Conservation (phyloP, 2,329 filamentous ascomycete genomes). For the Colletotrichum lindemuthianum region DNA sequence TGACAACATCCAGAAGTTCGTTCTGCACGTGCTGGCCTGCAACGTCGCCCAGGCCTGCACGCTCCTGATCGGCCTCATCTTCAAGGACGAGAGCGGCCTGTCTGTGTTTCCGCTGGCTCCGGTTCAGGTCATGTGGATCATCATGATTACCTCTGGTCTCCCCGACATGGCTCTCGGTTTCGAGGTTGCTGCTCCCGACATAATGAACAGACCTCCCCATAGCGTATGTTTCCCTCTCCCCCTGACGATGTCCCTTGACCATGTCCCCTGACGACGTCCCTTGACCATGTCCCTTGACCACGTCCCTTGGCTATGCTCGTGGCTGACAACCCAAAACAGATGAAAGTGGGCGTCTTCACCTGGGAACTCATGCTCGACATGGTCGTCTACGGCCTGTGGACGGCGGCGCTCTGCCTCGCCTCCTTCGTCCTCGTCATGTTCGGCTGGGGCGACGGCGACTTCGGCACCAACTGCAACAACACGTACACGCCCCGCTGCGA, state of each 20-base stretch:
- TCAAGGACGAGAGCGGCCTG: slow-evolving; percentile 70
- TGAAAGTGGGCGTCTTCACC: slow-evolving; percentile 69
- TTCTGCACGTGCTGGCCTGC: slow-evolving; percentile 72
- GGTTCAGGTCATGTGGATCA: slow-evolving; percentile 82
- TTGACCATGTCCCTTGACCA: no score
- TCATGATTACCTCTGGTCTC: slow-evolving; percentile 79
- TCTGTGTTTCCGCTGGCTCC: slow-evolving; percentile 78
- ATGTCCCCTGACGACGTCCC: no score
- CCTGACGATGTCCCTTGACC: no score
- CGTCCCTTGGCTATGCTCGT: neutral
- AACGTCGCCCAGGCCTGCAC: slow-evolving; percentile 77
- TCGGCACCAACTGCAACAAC: slow-evolving; percentile 70
- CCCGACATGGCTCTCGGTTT: slow-evolving; percentile 81
- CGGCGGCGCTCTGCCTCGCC: slow-evolving; percentile 66
- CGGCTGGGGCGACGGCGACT: slow-evolving; percentile 59
- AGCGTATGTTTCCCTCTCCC: slow-evolving; percentile 53
- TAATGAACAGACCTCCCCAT: slow-evolving; percentile 76
- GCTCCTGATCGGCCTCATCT: slow-evolving; percentile 74
- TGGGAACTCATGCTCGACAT: slow-evolving; percentile 73
- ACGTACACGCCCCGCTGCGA: slow-evolving; percentile 62
- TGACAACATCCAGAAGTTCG: slow-evolving; percentile 79
- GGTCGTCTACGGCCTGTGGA: slow-evolving; percentile 74
- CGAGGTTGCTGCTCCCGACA: slow-evolving; percentile 74
- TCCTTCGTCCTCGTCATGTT: slow-evolving; percentile 65
- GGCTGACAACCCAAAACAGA: slow-evolving; percentile 35